Base-by-base conservation (phyloP, 73 alveolate genomes). In the Breviolum minutum region DNA sequence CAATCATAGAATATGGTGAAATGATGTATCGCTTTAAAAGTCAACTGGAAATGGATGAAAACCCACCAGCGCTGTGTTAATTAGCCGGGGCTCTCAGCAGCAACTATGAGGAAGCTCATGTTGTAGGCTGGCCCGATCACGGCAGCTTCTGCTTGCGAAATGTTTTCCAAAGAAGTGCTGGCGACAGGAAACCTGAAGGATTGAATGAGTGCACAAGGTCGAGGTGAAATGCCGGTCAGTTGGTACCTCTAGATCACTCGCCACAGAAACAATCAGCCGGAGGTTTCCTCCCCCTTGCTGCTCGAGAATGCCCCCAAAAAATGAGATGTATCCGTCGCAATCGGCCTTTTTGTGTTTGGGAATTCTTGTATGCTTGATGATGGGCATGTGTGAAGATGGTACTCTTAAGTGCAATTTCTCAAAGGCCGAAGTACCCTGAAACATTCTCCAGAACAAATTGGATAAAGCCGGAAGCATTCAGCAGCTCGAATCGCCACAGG, bases 401-500 rank as follows among this genome's bases (percentile, higher is more conserved):
- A 71, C 24, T 29, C 82, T 73, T 16, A 54, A 40, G 17, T 40
- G 82, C 82, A 73, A 24, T 40, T 40, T 73, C 54, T 40, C 54
- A 13, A 73, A 8, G 13, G 88, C 68, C 69, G 22, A 14, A 87
- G 87, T 19, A 40, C 97, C 97, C 97, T 13, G 97, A 40, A 64
- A 63, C 79, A 73, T 90, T 90, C 68, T 90, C 62, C 64, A 16
- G 62, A 61, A 81, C 87, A 71, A 40, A 90, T 64, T 70, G 84
- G 40, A 90, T 54, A 26, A 71, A n/a, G 66, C 97, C 97, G 26
- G 97, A 90, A 26, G 77, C 79, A 71, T 90, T 71, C 87, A 69
- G 40, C 74, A 70, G 48, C 87, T 90, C 87, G 12, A 90, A 70
- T 71, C 73, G 97, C 97, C 97, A 90, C 7, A 69, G 48, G 40